phyloP scores from a whole-genome alignment of 352 stramenopile species.

The Pythium insidiosum region DNA sequence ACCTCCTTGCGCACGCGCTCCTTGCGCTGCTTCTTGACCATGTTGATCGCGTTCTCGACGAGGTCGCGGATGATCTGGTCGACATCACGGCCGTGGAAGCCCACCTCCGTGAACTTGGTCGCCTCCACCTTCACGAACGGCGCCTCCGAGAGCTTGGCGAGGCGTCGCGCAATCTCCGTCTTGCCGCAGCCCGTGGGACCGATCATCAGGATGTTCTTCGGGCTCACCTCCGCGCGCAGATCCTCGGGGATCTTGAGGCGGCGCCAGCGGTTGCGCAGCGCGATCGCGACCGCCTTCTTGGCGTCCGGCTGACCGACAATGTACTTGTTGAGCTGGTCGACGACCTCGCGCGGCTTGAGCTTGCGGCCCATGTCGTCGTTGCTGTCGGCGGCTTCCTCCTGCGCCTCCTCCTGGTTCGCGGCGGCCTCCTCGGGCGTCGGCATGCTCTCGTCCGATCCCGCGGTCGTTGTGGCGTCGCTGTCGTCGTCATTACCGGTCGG shows the following conservation, averaged over 20 bases:
- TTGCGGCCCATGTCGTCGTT: conserved; percentile 70
- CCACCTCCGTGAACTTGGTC: conserved; percentile 99
- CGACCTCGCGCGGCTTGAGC: conserved; percentile 90
- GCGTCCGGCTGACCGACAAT: conserved; percentile 97
- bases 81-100: conserved; percentile 98
- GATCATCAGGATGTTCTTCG: conserved; percentile 99
- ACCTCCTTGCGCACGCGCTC: conserved; percentile 91
- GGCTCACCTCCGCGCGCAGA: conserved; percentile 87
- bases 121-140: conserved; percentile 98
- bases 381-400: conserved; percentile 15
- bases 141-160: conserved; percentile 95
- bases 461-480: background rate
- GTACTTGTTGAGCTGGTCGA: conserved; percentile 94
- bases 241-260: conserved; percentile 93
- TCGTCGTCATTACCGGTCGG: conserved; percentile 10
- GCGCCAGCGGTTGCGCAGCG: conserved; percentile 97
- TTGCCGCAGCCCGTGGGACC: conserved; percentile 97
- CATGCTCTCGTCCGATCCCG: too few species aligned
- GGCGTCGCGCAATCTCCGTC: conserved; percentile 96
- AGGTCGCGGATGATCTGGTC: conserved; percentile 99
- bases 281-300: conserved; percentile 97
- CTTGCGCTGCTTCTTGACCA: conserved; percentile 94
- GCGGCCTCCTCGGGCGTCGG: conserved; percentile 11
- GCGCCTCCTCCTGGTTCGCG: conserved; percentile 16
- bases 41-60: conserved; percentile 95